Base-by-base conservation (phyloP, 192 early-diverging fungal genomes). In the Linnemannia schmuckeri region DNA sequence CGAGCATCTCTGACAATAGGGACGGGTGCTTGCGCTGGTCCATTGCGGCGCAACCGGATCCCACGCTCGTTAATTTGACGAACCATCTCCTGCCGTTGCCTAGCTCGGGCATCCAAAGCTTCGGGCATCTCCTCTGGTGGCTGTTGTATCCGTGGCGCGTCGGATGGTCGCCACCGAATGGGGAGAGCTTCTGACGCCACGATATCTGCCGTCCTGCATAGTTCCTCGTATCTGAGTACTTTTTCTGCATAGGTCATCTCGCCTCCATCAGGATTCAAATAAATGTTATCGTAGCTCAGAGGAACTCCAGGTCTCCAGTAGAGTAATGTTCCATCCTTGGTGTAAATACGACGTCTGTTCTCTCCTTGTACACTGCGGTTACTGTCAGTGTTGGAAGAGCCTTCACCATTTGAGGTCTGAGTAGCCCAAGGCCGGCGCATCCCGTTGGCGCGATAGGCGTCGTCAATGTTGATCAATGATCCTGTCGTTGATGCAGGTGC, bases 11-110 rank as follows among this genome's bases (percentile, higher is more conserved):
- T 33, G 30, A 66, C 30, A 66, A 66, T 33, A 15, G 80, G 80
- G 35, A 22, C 61, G 18, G 33, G 15, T 66, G 47, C 73, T 68
- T 72, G 72, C 24, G 44, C 72, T 33, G 38, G 78, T 22, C 18
- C 27, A 20, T 42, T n/a, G 38, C 20, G 74, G 24, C 74, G 81
- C 6, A 37, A 22, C 57, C 49, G 76, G 2, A 79, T 75, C 0
- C 77, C 82, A 3, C 82, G 49, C 41, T 84, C 77, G 33, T 84
- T 79, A 35, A 84, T 84, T 70, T 71, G 77, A 61, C 77, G 71
- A 13, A 79, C 73, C 77, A 79, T 71, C 35, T 83, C 76, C 30
- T 83, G 82, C 12, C 72, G 66, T 30, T 66, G 82, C n/a, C 61
- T 55, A 13, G 61, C 79, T 61, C 74, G 44, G 2, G 30, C 10